A percentile compares a stretch with the other conserved stretches of the same genome.
Evolutionary conservation across 2,329 filamentous ascomycete genomes (phyloP).

Genomic region (Arachnopeziza araneosa): DNA sequence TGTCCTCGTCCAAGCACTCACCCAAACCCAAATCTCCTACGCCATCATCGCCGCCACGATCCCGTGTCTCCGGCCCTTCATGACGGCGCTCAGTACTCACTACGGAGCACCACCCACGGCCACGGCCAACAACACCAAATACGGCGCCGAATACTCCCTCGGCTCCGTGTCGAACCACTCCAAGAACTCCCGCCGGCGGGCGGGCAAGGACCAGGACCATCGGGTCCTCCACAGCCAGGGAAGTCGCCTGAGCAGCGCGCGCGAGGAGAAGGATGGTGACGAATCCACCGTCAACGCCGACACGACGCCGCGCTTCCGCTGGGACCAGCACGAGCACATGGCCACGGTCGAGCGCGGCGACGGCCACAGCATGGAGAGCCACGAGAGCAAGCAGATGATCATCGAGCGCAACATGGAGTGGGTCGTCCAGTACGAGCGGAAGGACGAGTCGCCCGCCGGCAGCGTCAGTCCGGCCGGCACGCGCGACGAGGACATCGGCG

Average conservation of each 20-base stretch:
- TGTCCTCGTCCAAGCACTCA: constrained; percentile 32
- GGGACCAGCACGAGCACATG: constrained; percentile 4
- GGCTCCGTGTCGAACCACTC: background rate
- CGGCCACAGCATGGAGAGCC: constrained; percentile 9
- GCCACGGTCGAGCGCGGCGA: constrained; percentile 1
- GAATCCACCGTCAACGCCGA: background rate
- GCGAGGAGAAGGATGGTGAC: background rate
- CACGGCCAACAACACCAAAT: background rate
- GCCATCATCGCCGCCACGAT: constrained; percentile 37
- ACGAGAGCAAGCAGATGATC: constrained; percentile 16
- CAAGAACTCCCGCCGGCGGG: background rate
- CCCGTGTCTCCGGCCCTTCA: constrained; percentile 40
- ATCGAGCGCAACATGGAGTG: constrained; percentile 13
- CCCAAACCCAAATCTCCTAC: constrained; percentile 37
- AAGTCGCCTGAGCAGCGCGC: background rate
- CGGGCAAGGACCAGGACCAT: background rate
- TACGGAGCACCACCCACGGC: constrained; percentile 5
- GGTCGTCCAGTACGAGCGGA: constrained; percentile 5
- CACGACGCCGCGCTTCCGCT: background rate
- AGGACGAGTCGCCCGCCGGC: background rate
- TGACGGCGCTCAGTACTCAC: constrained; percentile 27
- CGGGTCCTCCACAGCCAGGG: background rate
- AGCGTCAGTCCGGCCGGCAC: background rate
- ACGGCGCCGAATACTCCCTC: background rate
- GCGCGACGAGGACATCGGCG: background rate